Conservation (phyloP, 202 grass and related monocot genomes). For the Carex sylvatica region DNA sequence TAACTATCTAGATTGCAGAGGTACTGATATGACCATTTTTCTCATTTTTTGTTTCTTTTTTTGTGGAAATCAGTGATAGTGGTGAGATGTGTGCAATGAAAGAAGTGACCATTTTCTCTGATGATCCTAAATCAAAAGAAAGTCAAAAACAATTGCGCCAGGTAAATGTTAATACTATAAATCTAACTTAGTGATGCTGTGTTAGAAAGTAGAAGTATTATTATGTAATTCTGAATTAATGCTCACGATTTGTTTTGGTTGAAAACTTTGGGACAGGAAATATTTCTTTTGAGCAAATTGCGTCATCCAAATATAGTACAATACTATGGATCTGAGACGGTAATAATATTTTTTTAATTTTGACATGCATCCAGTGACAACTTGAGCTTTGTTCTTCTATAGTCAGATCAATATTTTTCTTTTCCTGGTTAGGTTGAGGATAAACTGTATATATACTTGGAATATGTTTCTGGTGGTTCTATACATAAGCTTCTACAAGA, state of each 20-base stretch:
- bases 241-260: slow-evolving; percentile 9
- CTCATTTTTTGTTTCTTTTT: slow-evolving; percentile 38
- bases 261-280: slow-evolving; percentile 60
- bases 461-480: slow-evolving; percentile 97
- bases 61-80: slow-evolving; percentile 60
- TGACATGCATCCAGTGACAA: neutral
- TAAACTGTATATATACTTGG: slow-evolving; percentile 95
- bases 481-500: slow-evolving; percentile 99
- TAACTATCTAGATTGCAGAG: slow-evolving; percentile 19
- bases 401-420: slow-evolving; percentile 20
- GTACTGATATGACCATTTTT: slow-evolving; percentile 5
- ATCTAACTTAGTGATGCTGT: neutral
- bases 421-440: slow-evolving; percentile 66
- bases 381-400: slow-evolving; percentile 27
- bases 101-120: slow-evolving; percentile 98
- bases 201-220: neutral
- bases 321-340: slow-evolving; percentile 94
- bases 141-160: slow-evolving; percentile 87
- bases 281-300: slow-evolving; percentile 85
- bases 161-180: slow-evolving; percentile 42
- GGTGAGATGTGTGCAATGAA: slow-evolving; percentile 99
- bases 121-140: slow-evolving; percentile 99
- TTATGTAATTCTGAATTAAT: slow-evolving; percentile 19
- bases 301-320: slow-evolving; percentile 97
- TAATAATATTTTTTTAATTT: slow-evolving; percentile 31